Evolutionary conservation across 2,329 filamentous ascomycete genomes (phyloP), one percentile per base, ranked within the genome.

Genomic region (Cytospora schulzeri): DNA sequence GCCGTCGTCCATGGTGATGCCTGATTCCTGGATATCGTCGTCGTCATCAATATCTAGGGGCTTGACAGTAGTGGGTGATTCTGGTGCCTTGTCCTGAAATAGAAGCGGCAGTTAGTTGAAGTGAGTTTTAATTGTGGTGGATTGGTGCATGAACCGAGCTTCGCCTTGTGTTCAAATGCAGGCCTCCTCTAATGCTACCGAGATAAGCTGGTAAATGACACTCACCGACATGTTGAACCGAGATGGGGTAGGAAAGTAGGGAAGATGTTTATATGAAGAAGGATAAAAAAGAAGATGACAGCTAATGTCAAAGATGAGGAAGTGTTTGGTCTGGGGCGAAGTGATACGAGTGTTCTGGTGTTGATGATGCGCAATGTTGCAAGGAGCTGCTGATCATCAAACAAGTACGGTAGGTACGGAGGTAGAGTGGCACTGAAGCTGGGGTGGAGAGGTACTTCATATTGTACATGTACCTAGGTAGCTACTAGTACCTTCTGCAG

Each of bases 11-110:
- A 71, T 63, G 63, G 81, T 71, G 29, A 84, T 72, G 65, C 81
- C 82, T 7, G 83, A 80, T 70, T 91, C 88, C 72, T 88, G 87
- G 59, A 86, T 76, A 72, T 89, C 88, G 71, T 89, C 88, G 71
- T 91, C 88, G 78, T 91, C 88, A 73, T 90, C 87, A 79, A 89
- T 83, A 67, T 89, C 87, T 73, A 89, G 80, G 9, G 87, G 87
- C 70, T 82, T 79, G 61, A 82, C 87, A 53, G 87, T 90, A 14
- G 87, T 89, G 12, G 87, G 87, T 55, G 87, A 89, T 76, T 90
- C 87, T 45, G 87, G 83, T 33, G 60, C 52, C 60, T 67, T 67
- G 60, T 66, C 63, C 63, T 67, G 53, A 14, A 38, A 15, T 48
- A 45, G 59, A 45, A 41, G 26, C 28, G 33, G 35, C 35, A 35